Conservation (phyloP, 192 early-diverging fungal genomes). For the Coemansia nantahalensis region DNA sequence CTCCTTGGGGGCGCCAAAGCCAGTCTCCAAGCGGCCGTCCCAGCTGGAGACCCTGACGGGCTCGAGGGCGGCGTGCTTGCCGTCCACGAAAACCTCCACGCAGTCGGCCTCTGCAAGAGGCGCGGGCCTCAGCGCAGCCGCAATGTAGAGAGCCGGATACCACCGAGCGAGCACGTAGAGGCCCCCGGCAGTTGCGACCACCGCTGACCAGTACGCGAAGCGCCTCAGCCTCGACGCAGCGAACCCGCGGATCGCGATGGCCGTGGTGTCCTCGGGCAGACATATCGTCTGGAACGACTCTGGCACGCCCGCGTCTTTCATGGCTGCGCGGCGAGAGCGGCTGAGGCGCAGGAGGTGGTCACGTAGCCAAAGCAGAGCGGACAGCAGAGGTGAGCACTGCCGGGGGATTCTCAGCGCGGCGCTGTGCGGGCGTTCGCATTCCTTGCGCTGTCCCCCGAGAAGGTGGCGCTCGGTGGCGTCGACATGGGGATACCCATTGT, state of each 20-base stretch:
- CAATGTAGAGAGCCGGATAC: slow-evolving; percentile 18
- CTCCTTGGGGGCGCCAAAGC: slow-evolving; percentile 8
- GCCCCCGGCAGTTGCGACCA: slow-evolving; percentile 17
- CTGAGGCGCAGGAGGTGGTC: too few species aligned
- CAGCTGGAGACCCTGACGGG: not conserved
- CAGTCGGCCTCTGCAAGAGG: slow-evolving; percentile 7
- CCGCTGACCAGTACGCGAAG: slow-evolving; percentile 21
- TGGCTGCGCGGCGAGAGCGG: not conserved
- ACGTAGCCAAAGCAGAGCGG: too few species aligned
- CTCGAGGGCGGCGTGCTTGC: slow-evolving; percentile 30
- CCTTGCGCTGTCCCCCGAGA: too few species aligned
- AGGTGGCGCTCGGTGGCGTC: too few species aligned
- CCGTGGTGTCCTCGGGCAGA: slow-evolving; percentile 19
- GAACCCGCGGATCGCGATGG: slow-evolving; percentile 12
- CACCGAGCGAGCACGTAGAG: slow-evolving; percentile 22
- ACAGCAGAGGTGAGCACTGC: too few species aligned
- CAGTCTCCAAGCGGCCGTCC: not conserved
- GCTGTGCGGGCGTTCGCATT: too few species aligned
- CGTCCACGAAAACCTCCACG: slow-evolving; percentile 11
- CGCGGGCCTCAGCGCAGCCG: slow-evolving; percentile 4
- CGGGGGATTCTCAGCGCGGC: too few species aligned
- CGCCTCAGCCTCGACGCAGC: slow-evolving; percentile 3
- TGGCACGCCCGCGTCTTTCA: not conserved
- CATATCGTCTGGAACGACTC: slow-evolving; percentile 5
- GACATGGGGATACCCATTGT: too few species aligned